A percentile compares a stretch with the other conserved stretches of the same genome.
phyloP scores from a whole-genome alignment of 2,329 filamentous ascomycete genomes.

The Didymella pinodella region DNA sequence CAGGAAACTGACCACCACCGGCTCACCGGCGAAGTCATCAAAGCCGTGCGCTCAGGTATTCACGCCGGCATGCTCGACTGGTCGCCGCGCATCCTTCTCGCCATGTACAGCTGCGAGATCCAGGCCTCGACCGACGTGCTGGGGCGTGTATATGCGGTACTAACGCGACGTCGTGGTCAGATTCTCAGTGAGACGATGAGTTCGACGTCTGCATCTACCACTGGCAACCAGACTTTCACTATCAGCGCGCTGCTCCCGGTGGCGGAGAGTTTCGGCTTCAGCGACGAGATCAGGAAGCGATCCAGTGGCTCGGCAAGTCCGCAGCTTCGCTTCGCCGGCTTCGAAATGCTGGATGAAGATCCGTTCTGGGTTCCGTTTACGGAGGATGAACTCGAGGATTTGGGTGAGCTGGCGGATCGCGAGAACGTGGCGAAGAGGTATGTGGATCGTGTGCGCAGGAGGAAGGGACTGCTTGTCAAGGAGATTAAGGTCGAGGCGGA shows the following conservation, averaged over 20 bases:
- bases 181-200: conserved; percentile 92
- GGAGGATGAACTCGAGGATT: conserved; percentile 94
- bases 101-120: conserved; percentile 98
- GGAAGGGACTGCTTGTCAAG: conserved; percentile 88
- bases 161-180: conserved; percentile 89
- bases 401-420: conserved; percentile 89
- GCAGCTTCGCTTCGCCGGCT: conserved; percentile 92
- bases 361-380: conserved; percentile 98
- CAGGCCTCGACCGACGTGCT: conserved; percentile 96
- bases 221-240: conserved; percentile 92
- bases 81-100: conserved; percentile 92
- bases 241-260: conserved; percentile 89
- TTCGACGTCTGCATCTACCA: conserved; percentile 93
- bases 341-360: conserved; percentile 91
- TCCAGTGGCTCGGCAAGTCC: conserved; percentile 90
- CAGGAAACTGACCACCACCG: conserved; percentile 72
- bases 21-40: conserved; percentile 91
- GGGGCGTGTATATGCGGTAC: conserved; percentile 93
- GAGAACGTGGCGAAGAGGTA: conserved; percentile 97
- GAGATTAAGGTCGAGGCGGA: conserved; percentile 80
- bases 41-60: conserved; percentile 84
- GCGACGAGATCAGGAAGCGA: conserved; percentile 94
- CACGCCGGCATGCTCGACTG: conserved; percentile 90
- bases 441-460: conserved; percentile 84
- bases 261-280: conserved; percentile 94